Base-by-base conservation (phyloP, 2,329 filamentous ascomycete genomes). In the Mycogone perniciosa region DNA sequence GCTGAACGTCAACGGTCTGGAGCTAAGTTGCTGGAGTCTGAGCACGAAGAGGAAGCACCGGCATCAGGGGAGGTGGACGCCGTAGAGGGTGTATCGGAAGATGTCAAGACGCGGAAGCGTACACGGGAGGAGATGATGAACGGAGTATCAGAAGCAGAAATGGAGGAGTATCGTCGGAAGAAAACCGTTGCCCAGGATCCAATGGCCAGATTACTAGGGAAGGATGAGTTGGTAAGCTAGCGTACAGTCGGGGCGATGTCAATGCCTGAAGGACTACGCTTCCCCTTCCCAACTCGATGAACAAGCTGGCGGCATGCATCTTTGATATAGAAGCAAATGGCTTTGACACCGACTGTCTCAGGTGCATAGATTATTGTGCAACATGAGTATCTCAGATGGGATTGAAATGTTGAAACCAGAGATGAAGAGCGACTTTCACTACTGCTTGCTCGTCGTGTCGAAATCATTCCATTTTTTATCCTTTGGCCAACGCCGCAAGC, bases 91-190 rank as follows among this genome's bases (percentile, higher is more conserved):
- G 63, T 66, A 11, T 60, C 66, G 11, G 64, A 69, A 20, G 61
- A 60, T 6, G 42, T 56, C 6, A 62, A 60, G 38, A 63, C 67
- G 30, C 87, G 84, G 65, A 92, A 95, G 68, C 79, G 90, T 41
- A 88, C 85, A 1, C 71, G 89, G 31, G 82, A 88, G 50, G 88
- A 95, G 64, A 84, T 95, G 77, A 82, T 86, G 60, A 81, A 81
- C 26, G 88, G 86, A 1, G 78, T 93, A 9, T 84, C 85, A 0
- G 89, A 95, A 63, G 87, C 86, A 50, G 89, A 96, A 58, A 79
- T 96, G 72, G 91, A 96, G 52, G 83, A 86, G 53, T 96, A 95
- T 66, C 81, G 89, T 60, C 80, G 82, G 58, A 91, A 89, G 65
- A 77, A 85, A 56, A 80, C 82, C 46, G 82, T 81, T 30, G 82